Conservation (phyloP, 805 yeast species). For the Lachancea fermentati region DNA sequence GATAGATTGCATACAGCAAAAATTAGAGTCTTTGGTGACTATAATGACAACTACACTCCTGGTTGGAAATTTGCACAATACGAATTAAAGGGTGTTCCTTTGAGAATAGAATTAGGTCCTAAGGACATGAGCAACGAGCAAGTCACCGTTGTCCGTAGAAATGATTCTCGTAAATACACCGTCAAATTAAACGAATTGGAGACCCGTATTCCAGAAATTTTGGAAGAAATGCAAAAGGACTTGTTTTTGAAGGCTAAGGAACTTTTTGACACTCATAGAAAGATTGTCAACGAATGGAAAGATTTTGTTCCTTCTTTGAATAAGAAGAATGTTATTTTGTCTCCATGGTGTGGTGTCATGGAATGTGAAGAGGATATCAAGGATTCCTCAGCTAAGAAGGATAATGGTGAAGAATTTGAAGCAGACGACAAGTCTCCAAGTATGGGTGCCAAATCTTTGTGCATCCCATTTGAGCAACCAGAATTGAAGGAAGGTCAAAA, state of each 20-base stretch:
- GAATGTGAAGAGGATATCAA: conserved; percentile 97
- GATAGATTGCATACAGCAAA: conserved; percentile 50
- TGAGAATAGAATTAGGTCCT: conserved; percentile 95
- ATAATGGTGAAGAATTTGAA: conserved; percentile 79
- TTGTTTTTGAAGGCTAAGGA: conserved; percentile 75
- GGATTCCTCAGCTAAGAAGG: conserved; percentile 73
- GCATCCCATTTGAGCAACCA: conserved; percentile 95
- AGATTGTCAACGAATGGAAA: conserved; percentile 75
- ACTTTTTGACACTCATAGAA: conserved; percentile 78
- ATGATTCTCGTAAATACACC: conserved; percentile 68
- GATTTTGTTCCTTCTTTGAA: conserved; percentile 92
- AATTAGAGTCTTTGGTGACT: conserved; percentile 77
- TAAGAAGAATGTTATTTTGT: conserved; percentile 78
- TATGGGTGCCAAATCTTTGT: conserved; percentile 98
- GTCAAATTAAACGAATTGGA: conserved; percentile 64
- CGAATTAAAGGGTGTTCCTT: conserved; percentile 93
- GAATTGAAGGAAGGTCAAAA: conserved; percentile 68
- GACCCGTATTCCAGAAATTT: conserved; percentile 60
- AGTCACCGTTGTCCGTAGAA: conserved; percentile 90
- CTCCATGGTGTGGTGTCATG: conserved; percentile 96
- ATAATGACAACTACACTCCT: conserved; percentile 90
- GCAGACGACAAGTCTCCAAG: conserved; percentile 95
- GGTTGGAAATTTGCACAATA: conserved; percentile 99
- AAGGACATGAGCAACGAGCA: conserved; percentile 78
- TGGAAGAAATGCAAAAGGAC: conserved; percentile 76